Conservation (phyloP, 2,329 filamentous ascomycete species). For the Sporothrix globosa region DNA sequence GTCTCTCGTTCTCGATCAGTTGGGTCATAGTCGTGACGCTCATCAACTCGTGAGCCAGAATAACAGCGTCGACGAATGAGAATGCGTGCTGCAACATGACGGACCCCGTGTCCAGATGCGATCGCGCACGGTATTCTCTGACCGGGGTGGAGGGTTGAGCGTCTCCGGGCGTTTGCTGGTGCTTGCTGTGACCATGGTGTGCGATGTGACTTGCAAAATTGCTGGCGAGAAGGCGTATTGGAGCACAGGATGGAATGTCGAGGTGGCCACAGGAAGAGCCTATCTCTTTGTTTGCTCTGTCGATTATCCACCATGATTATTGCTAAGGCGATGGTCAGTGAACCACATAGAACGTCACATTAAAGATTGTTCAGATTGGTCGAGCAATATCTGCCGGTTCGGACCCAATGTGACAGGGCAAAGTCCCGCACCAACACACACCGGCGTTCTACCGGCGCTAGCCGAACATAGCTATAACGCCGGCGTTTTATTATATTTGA, state of each 20-base stretch:
- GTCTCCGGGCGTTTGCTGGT: background rate
- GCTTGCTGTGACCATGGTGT: background rate
- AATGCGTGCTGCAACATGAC: background rate
- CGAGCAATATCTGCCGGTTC: background rate
- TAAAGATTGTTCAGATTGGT: background rate
- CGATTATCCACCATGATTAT: background rate
- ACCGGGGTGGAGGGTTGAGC: background rate
- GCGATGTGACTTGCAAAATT: too few relatives aligned
- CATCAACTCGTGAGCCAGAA: constrained; percentile 2
- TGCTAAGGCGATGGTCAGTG: background rate
- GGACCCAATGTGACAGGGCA: background rate
- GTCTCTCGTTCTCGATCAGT: background rate
- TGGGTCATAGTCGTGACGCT: background rate
- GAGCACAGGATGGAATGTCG: background rate
- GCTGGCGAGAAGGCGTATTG: too few relatives aligned
- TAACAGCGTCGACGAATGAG: background rate
- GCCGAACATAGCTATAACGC: constrained; percentile 1
- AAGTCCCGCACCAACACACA: background rate
- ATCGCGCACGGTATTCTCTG: background rate
- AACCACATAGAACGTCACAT: background rate
- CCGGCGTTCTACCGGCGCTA: constrained; percentile 11
- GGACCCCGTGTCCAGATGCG: constrained; percentile 3
- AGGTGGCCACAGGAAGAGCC: too few relatives aligned
- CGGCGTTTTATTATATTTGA: constrained; percentile 2
- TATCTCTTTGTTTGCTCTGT: background rate